phyloP scores from a whole-genome alignment of 2,329 filamentous ascomycete species.

The Pyrenophora teres region DNA sequence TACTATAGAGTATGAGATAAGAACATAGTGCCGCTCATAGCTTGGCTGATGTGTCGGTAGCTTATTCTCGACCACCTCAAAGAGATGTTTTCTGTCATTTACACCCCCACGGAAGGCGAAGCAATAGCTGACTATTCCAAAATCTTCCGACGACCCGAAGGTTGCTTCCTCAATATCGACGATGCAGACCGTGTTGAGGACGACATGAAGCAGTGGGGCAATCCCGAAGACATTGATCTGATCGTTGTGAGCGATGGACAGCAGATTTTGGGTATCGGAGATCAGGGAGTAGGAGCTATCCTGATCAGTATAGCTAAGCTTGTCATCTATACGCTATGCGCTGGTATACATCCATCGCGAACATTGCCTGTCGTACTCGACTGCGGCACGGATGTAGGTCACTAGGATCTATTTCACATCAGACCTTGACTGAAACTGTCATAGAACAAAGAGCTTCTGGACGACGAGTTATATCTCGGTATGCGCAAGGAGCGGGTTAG shows the following conservation, averaged over 20 bases:
- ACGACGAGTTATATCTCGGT: slow-evolving; percentile 80
- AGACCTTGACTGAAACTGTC: slow-evolving; percentile 4
- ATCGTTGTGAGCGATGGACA: slow-evolving; percentile 81
- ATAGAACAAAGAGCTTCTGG: slow-evolving; percentile 70
- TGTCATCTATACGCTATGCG: slow-evolving; percentile 80
- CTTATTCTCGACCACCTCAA: slow-evolving; percentile 77
- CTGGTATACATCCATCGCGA: slow-evolving; percentile 80
- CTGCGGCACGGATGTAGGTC: slow-evolving; percentile 72
- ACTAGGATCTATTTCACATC: not conserved
- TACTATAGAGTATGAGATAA: slow-evolving; percentile 67
- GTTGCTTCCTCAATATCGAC: slow-evolving; percentile 78
- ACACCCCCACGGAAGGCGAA: slow-evolving; percentile 87
- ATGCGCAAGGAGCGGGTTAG: slow-evolving; percentile 68
- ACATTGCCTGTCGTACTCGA: slow-evolving; percentile 83
- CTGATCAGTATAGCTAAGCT: slow-evolving; percentile 85
- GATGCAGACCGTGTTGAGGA: slow-evolving; percentile 69
- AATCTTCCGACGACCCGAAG: slow-evolving; percentile 77
- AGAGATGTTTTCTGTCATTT: slow-evolving; percentile 90
- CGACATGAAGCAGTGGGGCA: slow-evolving; percentile 70
- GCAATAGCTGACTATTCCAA: slow-evolving; percentile 84
- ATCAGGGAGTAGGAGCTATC: slow-evolving; percentile 84
- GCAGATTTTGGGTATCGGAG: slow-evolving; percentile 84
- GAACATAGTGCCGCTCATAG: not conserved
- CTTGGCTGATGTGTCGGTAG: slow-evolving; percentile 45
- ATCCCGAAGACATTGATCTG: slow-evolving; percentile 77